These are phyloP conservation scores for Aspergillus haitiensis DNA, from an alignment of 495 filamentous ascomycete species.

Conservation along the genomic window DNA sequence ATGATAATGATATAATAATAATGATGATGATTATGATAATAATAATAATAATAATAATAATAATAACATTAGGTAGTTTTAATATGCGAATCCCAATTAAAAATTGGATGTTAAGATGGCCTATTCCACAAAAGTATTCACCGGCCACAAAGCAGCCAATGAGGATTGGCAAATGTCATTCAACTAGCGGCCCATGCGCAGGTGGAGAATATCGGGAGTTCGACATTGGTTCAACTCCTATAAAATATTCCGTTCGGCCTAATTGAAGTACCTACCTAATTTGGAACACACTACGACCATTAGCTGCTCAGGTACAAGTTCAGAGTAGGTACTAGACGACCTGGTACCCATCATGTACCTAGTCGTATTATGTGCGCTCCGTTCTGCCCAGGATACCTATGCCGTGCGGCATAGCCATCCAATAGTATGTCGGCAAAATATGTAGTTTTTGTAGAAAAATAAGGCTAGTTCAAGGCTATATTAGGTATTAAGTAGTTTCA, in stretches of 20 bases:
- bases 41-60: too few relatives aligned
- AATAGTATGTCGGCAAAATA: background rate
- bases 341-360: too few relatives aligned
- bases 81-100: too few relatives aligned
- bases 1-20: too few relatives aligned
- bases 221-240: background rate
- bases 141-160: conserved; percentile 7
- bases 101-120: background rate
- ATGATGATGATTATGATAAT: too few relatives aligned
- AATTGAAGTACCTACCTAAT: too few relatives aligned
- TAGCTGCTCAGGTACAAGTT: too few relatives aligned
- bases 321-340: too few relatives aligned
- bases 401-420: background rate
- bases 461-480: background rate
- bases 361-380: background rate
- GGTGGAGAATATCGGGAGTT: conserved; percentile 1
- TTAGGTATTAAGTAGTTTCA: background rate
- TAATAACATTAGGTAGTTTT: too few relatives aligned
- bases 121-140: conserved; percentile 4
- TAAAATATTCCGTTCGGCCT: background rate
- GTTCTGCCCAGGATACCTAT: background rate
- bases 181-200: background rate
- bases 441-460: background rate
- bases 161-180: conserved; percentile 2
- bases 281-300: too few relatives aligned